A percentile compares a stretch with the other conserved stretches of the same genome.
Evolutionary conservation across 164 flowering plant genomes (phyloP).

Genomic region (Chimonanthus praecox): DNA sequence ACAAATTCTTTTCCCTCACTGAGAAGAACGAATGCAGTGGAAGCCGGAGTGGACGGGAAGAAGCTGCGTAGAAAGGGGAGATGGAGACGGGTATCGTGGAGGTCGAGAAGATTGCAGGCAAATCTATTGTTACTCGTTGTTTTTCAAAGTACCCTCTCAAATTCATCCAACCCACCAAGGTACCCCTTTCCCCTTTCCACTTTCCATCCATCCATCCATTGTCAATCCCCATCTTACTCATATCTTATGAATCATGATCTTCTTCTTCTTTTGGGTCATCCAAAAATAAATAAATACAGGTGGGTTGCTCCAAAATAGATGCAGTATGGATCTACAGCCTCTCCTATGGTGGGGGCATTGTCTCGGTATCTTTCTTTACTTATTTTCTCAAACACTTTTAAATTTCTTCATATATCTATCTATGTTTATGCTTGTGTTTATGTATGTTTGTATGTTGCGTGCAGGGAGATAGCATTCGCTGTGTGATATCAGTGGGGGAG

Average conservation of each 20-base stretch:
- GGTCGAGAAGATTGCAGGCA: constrained; percentile 62
- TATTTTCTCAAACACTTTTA: no score
- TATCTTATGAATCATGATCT: background rate
- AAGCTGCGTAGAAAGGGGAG: constrained; percentile 5
- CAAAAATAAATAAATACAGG: constrained; percentile 34
- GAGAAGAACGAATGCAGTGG: no score
- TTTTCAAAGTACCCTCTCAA: constrained; percentile 91
- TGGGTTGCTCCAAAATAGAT: constrained; percentile 56
- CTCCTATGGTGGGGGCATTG: constrained; percentile 95
- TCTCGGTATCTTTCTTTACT: constrained; percentile 56
- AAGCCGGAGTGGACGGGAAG: no score
- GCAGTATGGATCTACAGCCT: constrained; percentile 89
- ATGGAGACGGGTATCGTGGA: constrained; percentile 51
- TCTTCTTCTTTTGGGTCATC: background rate
- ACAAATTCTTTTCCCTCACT: no score
- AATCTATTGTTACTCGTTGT: constrained; percentile 68
- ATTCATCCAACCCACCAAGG: constrained; percentile 84
- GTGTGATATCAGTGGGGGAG: constrained; percentile 56
- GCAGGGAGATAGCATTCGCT: constrained; percentile 72
- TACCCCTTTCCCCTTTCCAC: constrained; percentile 9
- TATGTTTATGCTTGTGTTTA: background rate
- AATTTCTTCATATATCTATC: background rate
- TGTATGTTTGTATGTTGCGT: background rate
- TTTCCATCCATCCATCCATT: constrained; percentile 1
- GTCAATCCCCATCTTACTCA: background rate